Conservation (phyloP, 495 filamentous ascomycete genomes). For the Barbatosphaeria neglecta region DNA sequence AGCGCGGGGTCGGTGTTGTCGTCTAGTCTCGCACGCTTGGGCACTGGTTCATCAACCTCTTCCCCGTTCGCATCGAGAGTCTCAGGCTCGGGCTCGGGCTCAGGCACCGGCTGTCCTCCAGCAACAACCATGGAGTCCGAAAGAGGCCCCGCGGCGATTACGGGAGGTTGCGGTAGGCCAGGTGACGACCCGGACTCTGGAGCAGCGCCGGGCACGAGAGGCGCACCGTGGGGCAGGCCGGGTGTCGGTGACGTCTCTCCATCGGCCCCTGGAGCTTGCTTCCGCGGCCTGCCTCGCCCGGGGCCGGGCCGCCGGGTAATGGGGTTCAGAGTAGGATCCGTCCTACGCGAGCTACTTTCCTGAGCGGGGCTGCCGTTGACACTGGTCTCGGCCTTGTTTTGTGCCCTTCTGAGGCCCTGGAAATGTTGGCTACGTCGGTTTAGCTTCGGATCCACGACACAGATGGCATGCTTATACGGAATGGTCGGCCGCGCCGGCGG, state of each 20-base stretch:
- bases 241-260: neutral
- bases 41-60: slow-evolving; percentile 14
- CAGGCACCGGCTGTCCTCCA: no score
- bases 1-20: slow-evolving; percentile 14
- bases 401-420: slow-evolving; percentile 35
- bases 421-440: slow-evolving; percentile 33
- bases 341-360: slow-evolving; percentile 14
- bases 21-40: slow-evolving; percentile 27
- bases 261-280: slow-evolving; percentile 6
- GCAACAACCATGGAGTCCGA: no score
- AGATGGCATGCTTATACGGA: no score
- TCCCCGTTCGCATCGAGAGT: slow-evolving; percentile 1
- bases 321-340: slow-evolving; percentile 33
- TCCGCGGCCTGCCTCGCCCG: slow-evolving; percentile 34
- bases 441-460: slow-evolving; percentile 3
- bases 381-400: slow-evolving; percentile 30
- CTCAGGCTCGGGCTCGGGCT: slow-evolving; percentile 9
- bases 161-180: slow-evolving; percentile 4
- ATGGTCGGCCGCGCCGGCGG: no score
- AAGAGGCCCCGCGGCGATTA: neutral
- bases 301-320: slow-evolving; percentile 39
- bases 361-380: slow-evolving; percentile 2
- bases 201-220: neutral
- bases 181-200: slow-evolving; percentile 3
- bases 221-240: neutral